phyloP scores from a whole-genome alignment of 2,329 filamentous ascomycete species.

The Aspergillus terreus region DNA sequence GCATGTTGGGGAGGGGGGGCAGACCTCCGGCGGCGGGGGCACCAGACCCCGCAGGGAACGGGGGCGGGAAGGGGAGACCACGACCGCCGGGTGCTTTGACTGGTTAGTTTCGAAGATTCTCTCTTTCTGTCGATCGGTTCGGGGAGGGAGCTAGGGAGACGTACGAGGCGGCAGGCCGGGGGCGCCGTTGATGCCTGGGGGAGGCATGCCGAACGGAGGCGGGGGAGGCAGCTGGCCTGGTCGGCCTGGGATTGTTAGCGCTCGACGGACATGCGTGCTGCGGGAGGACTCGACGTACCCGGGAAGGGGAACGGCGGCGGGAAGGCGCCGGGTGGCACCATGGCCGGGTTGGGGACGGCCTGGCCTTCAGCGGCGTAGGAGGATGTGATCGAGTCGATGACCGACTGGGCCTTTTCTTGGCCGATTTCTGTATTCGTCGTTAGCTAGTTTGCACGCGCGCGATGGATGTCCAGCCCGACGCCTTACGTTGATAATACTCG shows the following conservation, averaged over 20 bases:
- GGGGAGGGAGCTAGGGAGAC: constrained; percentile 23
- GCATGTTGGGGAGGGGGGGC: constrained; percentile 37
- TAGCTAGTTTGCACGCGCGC: background rate
- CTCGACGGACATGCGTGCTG: background rate
- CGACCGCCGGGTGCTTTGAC: constrained; percentile 53
- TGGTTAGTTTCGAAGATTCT: too few species aligned
- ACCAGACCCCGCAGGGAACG: constrained; percentile 31
- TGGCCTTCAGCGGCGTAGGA: constrained; percentile 95
- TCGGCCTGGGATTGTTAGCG: constrained; percentile 19
- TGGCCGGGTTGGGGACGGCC: constrained; percentile 78
- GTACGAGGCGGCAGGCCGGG: constrained; percentile 53
- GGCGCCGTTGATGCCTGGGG: constrained; percentile 36
- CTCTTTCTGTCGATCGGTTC: too few species aligned
- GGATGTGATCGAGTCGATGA: constrained; percentile 96
- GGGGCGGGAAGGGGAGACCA: constrained; percentile 53
- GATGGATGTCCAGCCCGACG: background rate
- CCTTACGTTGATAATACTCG: constrained; percentile 90
- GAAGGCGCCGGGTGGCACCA: constrained; percentile 55
- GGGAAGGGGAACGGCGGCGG: constrained; percentile 62
- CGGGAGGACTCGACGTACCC: constrained; percentile 41
- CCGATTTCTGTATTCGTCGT: constrained; percentile 68
- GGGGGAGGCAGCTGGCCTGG: constrained; percentile 49
- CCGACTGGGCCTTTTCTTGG: constrained; percentile 95
- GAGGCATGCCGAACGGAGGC: constrained; percentile 56
- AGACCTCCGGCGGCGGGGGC: constrained; percentile 36